These are phyloP conservation scores for Stephanodiscus minutulus DNA, from an alignment of 108 stramenopile genomes.

Conservation along the genomic window DNA sequence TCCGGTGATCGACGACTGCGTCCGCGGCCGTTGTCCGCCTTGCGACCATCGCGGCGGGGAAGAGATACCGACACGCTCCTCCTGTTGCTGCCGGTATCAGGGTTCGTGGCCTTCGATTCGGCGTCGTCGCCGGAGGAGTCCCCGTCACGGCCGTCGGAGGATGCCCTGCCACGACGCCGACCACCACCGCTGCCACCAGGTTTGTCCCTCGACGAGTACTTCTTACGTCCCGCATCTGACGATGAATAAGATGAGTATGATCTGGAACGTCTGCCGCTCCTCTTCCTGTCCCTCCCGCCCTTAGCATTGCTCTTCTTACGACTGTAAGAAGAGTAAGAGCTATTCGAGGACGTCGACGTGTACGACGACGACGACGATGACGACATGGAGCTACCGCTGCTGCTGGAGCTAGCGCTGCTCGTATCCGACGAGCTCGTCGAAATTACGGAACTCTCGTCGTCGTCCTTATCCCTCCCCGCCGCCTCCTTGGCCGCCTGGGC, in stretches of 20 bases:
- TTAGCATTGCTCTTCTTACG: constrained; percentile 34
- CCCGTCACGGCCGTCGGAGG: neutral
- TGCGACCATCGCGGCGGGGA: no score
- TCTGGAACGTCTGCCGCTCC: constrained; percentile 15
- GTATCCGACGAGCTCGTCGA: constrained; percentile 56
- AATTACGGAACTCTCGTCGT: constrained; percentile 49
- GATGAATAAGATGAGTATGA: constrained; percentile 39
- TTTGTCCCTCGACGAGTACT: constrained; percentile 17
- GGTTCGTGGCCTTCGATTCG: no score
- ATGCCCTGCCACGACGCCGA: neutral
- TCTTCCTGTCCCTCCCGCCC: constrained; percentile 20
- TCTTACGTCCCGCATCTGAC: constrained; percentile 20
- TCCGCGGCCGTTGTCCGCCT: no score
- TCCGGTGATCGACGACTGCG: no score
- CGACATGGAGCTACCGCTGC: constrained; percentile 43
- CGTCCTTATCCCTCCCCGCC: constrained; percentile 43
- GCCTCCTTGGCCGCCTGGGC: constrained; percentile 63
- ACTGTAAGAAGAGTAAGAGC: constrained; percentile 47
- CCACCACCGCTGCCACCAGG: constrained; percentile 3
- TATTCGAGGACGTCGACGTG: constrained; percentile 52
- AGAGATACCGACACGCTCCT: no score
- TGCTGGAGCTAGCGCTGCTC: constrained; percentile 56
- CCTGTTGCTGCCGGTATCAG: no score
- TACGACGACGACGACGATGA: constrained; percentile 49
- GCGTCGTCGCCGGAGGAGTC: neutral